phyloP scores from a whole-genome alignment of 2,329 filamentous ascomycete genomes.

The Phaeophleospora eucalypticola region DNA sequence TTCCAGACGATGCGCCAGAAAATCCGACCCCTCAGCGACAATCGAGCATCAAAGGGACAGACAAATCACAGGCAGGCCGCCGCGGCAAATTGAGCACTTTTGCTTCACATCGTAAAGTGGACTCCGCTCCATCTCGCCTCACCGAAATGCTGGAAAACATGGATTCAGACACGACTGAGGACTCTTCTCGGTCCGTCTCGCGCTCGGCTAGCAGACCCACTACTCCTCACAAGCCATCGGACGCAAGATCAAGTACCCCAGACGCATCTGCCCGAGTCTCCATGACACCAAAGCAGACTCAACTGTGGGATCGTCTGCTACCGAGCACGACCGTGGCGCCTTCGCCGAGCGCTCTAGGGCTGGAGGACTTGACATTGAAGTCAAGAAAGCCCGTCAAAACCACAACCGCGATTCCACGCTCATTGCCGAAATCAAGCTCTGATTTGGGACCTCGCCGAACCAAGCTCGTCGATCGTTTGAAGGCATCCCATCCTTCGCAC shows the following conservation, averaged over 20 bases:
- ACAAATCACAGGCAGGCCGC: neutral
- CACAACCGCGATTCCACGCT: conserved; percentile 4
- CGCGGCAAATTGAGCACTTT: conserved; percentile 15
- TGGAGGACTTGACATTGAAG: conserved; percentile 22
- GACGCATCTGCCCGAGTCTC: conserved; percentile 12
- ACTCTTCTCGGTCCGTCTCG: conserved; percentile 17
- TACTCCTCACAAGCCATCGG: conserved; percentile 18
- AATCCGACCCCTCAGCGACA: neutral
- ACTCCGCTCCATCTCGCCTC: conserved; percentile 29
- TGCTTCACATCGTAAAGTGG: conserved; percentile 22
- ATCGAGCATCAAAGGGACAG: neutral
- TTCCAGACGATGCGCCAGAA: conserved; percentile 10
- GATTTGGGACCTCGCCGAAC: conserved; percentile 24
- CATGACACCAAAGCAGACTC: conserved; percentile 31
- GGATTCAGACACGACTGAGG: conserved; percentile 19
- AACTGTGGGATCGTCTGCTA: conserved; percentile 31
- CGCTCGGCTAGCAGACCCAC: conserved; percentile 14
- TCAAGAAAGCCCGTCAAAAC: conserved; percentile 8
- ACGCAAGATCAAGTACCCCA: conserved; percentile 10
- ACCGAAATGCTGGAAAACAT: conserved; percentile 28
- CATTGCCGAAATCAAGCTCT: conserved; percentile 22
- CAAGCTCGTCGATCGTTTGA: conserved; percentile 33
- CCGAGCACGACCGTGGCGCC: conserved; percentile 16
- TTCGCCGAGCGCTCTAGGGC: conserved; percentile 24
- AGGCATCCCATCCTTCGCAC: conserved; percentile 25